Base-by-base conservation (phyloP, 352 stramenopile genomes). In the Nothophytophthora sp. region DNA sequence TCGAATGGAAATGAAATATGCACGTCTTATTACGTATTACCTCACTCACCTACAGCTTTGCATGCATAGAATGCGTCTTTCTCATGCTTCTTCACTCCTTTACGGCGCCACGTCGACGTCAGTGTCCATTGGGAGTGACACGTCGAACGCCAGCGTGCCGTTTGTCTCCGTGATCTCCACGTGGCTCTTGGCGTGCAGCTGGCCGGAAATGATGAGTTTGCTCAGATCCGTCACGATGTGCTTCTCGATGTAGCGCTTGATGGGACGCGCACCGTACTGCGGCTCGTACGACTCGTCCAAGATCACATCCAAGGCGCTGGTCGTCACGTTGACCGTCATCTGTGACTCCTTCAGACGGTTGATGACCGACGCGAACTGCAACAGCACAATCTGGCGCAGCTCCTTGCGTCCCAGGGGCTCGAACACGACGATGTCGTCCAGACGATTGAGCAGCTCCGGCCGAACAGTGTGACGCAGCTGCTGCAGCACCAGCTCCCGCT, bases 351-450 rank as follows among this genome's bases (percentile, higher is more conserved):
- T 81, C 22, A 92, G 61, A 18, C 81, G 80, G 32, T 90, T 81
- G 23, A 88, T 79, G 15, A 88, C 88, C 41, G 81, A 83, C 15
- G 97, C 76, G 60, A 99, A 96, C 60, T 98, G 85, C 57, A 98
- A 81, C 16, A 95, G 48, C 48, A 96, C 94, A 60, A 99, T 98
- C 60, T 95, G 63, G 36, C 92, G 83, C 23, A 99, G 60, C 44
- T 99, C 83, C 10, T 55, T 64, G 29, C 79, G 74, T 13, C 78
- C 84, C 2, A 99, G 73, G 16, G 96, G 91, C 60, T 98, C 90
- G 64, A 99, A 99, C 54, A 99, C 95, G 10, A 98, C 77, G 47
- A 99, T 96, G 30, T 97, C 95, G 56, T 98, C 96, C 32, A 99
- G 66, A 23, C 96, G 88, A 71, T 99, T 99, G 23, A 99, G 73